Evolutionary conservation across 352 stramenopile genomes (phyloP).

Genomic region (Phytopythium montanum): DNA sequence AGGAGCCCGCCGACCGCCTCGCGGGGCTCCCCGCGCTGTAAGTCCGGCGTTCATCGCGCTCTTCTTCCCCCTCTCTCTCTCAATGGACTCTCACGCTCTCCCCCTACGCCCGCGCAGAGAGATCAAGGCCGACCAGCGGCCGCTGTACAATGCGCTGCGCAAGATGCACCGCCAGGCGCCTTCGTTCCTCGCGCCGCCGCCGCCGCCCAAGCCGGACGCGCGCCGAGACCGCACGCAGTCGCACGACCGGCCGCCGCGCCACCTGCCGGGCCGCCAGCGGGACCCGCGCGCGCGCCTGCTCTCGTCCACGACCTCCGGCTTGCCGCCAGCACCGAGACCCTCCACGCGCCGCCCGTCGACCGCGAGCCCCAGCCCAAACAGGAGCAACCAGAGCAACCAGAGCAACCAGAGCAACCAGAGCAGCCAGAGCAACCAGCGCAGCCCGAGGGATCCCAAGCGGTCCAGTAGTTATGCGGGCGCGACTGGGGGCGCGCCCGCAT

Average conservation of each 20-base stretch:
- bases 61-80: not conserved
- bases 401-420: too few relatives aligned
- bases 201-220: not conserved
- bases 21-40: conserved; percentile 16
- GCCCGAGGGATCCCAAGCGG: not conserved
- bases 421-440: not conserved
- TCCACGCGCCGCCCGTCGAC: not conserved
- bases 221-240: conserved; percentile 1
- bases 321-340: too few relatives aligned
- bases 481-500: not conserved
- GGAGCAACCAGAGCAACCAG: not conserved
- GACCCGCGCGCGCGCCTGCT: conserved; percentile 2
- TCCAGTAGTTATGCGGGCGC: not conserved
- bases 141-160: conserved; percentile 35
- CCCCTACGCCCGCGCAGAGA: not conserved
- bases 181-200: not conserved
- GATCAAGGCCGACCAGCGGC: conserved; percentile 17
- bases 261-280: not conserved
- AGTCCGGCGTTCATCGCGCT: conserved; percentile 6
- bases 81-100: not conserved
- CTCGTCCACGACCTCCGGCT: not conserved
- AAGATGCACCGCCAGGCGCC: conserved; percentile 32
- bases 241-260: conserved; percentile 6
- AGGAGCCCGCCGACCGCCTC: conserved; percentile 15
- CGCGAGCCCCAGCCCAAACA: not conserved